Evolutionary conservation across 257 asterid genomes (phyloP).

Genomic region (Fraxinus pennsylvanica): DNA sequence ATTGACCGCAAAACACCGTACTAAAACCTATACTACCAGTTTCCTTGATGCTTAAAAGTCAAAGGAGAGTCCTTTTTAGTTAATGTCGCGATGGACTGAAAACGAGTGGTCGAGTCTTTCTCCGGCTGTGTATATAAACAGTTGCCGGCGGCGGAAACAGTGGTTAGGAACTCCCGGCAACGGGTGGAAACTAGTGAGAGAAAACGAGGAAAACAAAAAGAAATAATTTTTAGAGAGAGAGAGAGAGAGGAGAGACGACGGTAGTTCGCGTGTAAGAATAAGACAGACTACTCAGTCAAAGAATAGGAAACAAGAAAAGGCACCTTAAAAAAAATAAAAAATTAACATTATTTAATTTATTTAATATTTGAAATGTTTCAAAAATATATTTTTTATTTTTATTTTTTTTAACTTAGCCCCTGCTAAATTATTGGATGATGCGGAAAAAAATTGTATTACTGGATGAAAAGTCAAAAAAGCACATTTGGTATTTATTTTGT

Average conservation of each 20-base stretch:
- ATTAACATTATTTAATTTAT: neutral
- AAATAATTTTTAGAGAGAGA: conserved; percentile 1
- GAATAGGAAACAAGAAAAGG: neutral
- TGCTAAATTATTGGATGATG: no score
- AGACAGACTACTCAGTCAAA: conserved; percentile 15
- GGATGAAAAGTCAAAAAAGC: conserved; percentile 1
- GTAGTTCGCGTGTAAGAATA: conserved; percentile 4
- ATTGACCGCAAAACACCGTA: conserved; percentile 7
- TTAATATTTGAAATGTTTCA: no score
- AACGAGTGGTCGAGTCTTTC: neutral
- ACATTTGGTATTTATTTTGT: neutral
- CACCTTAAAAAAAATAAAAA: neutral
- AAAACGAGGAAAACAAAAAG: neutral
- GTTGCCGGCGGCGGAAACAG: neutral
- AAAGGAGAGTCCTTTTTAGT: conserved; percentile 22
- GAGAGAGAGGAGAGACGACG: neutral
- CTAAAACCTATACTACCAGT: conserved; percentile 7
- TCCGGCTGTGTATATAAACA: neutral
- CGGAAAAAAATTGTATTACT: neutral
- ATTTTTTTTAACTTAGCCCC: no score
- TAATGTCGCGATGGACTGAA: conserved; percentile 21
- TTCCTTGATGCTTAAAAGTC: conserved; percentile 27
- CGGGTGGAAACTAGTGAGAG: neutral
- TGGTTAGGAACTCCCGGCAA: neutral
- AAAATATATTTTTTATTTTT: no score